phyloP scores from a whole-genome alignment of 2,329 filamentous ascomycete genomes.

The Colletotrichum incanum region DNA sequence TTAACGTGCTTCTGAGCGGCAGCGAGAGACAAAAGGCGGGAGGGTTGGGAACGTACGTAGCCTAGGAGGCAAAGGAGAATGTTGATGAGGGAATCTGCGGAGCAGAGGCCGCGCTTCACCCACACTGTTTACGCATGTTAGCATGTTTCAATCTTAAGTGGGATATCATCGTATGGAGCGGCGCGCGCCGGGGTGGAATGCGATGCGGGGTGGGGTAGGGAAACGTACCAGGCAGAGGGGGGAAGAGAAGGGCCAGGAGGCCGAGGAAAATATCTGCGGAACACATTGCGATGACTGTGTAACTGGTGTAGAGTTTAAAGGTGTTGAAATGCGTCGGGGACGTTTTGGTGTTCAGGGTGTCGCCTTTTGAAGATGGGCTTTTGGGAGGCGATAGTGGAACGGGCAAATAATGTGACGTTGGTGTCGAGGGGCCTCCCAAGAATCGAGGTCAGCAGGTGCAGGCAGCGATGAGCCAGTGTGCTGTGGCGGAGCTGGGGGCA shows the following conservation, averaged over 20 bases:
- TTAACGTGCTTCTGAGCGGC: conserved; percentile 52
- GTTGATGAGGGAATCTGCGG: conserved; percentile 94
- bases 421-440: conserved; percentile 4
- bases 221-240: conserved; percentile 74
- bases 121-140: conserved; percentile 75
- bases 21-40: conserved; percentile 44
- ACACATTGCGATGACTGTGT: conserved; percentile 63
- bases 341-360: background rate
- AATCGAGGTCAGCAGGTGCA: conserved; percentile 23
- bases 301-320: background rate
- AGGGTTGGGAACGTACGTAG: conserved; percentile 63
- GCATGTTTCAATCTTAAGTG: background rate
- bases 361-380: background rate
- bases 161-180: no score
- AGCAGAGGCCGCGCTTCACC: conserved; percentile 96
- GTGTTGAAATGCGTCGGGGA: background rate
- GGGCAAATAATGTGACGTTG: conserved; percentile 31
- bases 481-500: conserved; percentile 30
- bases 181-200: background rate
- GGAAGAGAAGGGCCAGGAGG: conserved; percentile 76
- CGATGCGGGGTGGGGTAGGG: background rate
- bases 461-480: conserved; percentile 35
- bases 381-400: background rate
- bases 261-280: conserved; percentile 75
- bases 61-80: conserved; percentile 88